phyloP scores from a whole-genome alignment of 2,329 filamentous ascomycete genomes.

The Diaporthe velutina region DNA sequence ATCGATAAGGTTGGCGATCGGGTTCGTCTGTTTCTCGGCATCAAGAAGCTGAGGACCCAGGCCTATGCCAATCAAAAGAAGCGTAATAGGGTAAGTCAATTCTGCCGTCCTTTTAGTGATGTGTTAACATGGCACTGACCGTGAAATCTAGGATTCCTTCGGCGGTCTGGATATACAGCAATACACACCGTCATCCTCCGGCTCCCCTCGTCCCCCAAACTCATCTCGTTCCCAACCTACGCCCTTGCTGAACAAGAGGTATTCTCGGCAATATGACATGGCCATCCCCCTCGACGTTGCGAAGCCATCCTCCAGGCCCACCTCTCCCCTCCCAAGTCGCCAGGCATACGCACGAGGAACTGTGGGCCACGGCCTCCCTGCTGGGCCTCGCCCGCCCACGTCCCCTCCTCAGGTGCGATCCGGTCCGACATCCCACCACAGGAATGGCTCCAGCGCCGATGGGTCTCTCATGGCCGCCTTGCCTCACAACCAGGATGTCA shows the following conservation, averaged over 20 bases:
- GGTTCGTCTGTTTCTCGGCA: constrained; percentile 88
- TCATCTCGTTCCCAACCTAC: constrained; percentile 61
- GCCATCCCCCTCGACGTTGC: constrained; percentile 56
- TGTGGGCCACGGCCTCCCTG: constrained; percentile 58
- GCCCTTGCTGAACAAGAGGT: constrained; percentile 69
- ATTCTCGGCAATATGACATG: constrained; percentile 72
- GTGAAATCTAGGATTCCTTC: constrained; percentile 78
- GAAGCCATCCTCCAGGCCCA: constrained; percentile 75
- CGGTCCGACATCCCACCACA: constrained; percentile 76
- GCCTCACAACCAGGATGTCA: constrained; percentile 88
- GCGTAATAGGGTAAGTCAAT: constrained; percentile 80
- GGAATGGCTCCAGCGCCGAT: constrained; percentile 87
- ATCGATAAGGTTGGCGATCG: constrained; percentile 98
- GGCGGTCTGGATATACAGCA: constrained; percentile 77
- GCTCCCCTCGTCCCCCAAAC: constrained; percentile 73
- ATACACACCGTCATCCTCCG: constrained; percentile 68
- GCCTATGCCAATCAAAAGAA: constrained; percentile 83
- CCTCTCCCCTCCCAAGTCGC: constrained; percentile 71
- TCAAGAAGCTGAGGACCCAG: constrained; percentile 85
- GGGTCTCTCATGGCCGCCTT: constrained; percentile 87
- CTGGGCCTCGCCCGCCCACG: constrained; percentile 65
- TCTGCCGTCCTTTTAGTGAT: not conserved
- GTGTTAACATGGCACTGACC: constrained; percentile 34
- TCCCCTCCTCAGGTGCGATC: constrained; percentile 76
- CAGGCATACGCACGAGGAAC: constrained; percentile 68